Evolutionary conservation across 2,329 filamentous ascomycete species (phyloP).

Genomic region (Venturiaceae sp.): DNA sequence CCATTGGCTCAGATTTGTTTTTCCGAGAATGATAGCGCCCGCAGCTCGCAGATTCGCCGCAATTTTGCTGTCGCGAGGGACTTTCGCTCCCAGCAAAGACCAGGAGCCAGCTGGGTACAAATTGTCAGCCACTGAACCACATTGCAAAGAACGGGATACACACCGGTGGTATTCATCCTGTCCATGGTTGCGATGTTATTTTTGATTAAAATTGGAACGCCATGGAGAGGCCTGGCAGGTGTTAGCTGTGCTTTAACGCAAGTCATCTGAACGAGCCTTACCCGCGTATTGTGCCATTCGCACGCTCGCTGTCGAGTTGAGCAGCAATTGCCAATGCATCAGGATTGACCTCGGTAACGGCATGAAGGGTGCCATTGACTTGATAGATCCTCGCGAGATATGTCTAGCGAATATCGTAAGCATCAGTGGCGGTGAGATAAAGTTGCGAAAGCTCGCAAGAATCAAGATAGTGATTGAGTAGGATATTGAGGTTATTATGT

Average conservation of each 20-base stretch:
- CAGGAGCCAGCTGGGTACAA: constrained; percentile 45
- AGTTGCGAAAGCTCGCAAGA: background rate
- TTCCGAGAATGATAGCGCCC: constrained; percentile 56
- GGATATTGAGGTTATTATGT: background rate
- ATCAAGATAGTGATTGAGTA: background rate
- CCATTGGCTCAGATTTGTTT: constrained; percentile 57
- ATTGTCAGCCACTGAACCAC: background rate
- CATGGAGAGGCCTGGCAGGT: constrained; percentile 14
- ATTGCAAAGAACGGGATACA: background rate
- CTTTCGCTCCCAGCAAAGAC: constrained; percentile 48
- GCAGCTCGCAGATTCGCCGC: constrained; percentile 49
- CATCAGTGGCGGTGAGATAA: constrained; percentile 1
- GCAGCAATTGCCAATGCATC: constrained; percentile 42
- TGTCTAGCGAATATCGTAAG: constrained; percentile 22
- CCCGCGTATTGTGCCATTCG: constrained; percentile 36
- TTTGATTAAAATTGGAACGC: constrained; percentile 17
- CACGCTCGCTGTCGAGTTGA: constrained; percentile 37
- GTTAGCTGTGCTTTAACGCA: background rate
- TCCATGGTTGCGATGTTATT: constrained; percentile 14
- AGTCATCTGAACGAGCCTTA: constrained; percentile 12
- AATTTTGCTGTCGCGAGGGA: constrained; percentile 48
- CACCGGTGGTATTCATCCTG: constrained; percentile 12
- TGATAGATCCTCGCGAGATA: constrained; percentile 42
- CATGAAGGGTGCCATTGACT: constrained; percentile 42
- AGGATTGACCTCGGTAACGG: constrained; percentile 46